phyloP scores from a whole-genome alignment of 306 rosid genomes.

The Quercus variabilis region DNA sequence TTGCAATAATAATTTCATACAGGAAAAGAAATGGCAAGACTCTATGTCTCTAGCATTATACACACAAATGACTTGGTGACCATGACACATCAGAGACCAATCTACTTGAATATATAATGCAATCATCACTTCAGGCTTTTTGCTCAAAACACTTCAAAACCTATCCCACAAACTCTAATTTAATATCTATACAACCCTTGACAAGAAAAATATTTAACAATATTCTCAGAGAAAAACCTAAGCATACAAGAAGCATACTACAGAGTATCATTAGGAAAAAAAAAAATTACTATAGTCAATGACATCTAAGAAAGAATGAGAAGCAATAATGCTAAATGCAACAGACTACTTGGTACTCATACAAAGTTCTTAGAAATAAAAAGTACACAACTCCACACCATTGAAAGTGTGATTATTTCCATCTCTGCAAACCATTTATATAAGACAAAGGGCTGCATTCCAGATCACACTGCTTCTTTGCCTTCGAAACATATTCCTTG shows the following conservation, averaged over 20 bases:
- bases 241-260: background rate
- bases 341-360: too few relatives aligned
- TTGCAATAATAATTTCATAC: background rate
- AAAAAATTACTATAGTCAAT: too few relatives aligned
- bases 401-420: too few relatives aligned
- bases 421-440: too few relatives aligned
- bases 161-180: background rate
- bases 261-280: background rate
- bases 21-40: background rate
- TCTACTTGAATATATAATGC: background rate
- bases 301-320: too few relatives aligned
- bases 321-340: too few relatives aligned
- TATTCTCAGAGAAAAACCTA: background rate
- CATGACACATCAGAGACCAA: background rate
- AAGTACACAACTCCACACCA: too few relatives aligned
- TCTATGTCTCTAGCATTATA: background rate
- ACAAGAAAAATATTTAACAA: background rate
- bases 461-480: too few relatives aligned
- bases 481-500: too few relatives aligned
- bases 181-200: background rate
- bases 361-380: too few relatives aligned
- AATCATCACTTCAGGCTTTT: background rate
- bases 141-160: background rate
- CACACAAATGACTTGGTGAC: background rate
- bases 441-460: too few relatives aligned